Percentiles rank a stretch among this genome's conserved stretches.
phyloP scores from a whole-genome alignment of 208 protist genomes.

The Lotmaria passim region DNA sequence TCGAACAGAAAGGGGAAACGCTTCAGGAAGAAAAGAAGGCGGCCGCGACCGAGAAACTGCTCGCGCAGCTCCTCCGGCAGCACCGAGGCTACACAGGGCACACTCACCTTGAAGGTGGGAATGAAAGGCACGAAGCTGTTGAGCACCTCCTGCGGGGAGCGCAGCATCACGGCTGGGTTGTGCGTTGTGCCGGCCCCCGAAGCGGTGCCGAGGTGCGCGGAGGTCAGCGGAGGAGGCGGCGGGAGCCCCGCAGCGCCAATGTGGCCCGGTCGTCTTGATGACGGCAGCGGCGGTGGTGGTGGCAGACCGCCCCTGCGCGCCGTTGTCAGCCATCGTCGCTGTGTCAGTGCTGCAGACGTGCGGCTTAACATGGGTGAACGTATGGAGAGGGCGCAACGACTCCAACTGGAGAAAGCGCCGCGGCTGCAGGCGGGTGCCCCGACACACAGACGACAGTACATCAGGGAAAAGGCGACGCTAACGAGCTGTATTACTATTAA shows the following conservation, averaged over 20 bases:
- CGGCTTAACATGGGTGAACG: not conserved
- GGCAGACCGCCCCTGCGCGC: not conserved
- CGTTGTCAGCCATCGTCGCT: not conserved
- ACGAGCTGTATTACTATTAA: no score
- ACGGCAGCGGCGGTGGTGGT: conserved; percentile 16
- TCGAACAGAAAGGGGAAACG: conserved; percentile 86
- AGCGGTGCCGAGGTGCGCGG: conserved; percentile 26
- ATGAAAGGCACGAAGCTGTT: conserved; percentile 72
- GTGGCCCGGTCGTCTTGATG: not conserved
- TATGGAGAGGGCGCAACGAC: not conserved
- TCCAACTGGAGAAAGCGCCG: not conserved
- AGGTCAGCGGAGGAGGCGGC: conserved; percentile 38
- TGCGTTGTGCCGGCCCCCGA: conserved; percentile 27
- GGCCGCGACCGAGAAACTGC: conserved; percentile 58
- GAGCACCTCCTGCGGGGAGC: conserved; percentile 78
- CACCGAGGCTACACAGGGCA: conserved; percentile 74
- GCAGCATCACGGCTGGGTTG: conserved; percentile 31
- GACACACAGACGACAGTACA: not conserved
- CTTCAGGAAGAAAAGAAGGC: conserved; percentile 59
- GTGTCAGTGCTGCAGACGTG: not conserved
- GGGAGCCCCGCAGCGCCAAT: conserved; percentile 20
- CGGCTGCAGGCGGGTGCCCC: not conserved
- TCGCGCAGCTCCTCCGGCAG: conserved; percentile 75
- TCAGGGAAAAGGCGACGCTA: no score
- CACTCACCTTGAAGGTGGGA: conserved; percentile 81